Evolutionary conservation across 768 basidiomycete genomes (phyloP).

Genomic region (Strobilomyces confusus): DNA sequence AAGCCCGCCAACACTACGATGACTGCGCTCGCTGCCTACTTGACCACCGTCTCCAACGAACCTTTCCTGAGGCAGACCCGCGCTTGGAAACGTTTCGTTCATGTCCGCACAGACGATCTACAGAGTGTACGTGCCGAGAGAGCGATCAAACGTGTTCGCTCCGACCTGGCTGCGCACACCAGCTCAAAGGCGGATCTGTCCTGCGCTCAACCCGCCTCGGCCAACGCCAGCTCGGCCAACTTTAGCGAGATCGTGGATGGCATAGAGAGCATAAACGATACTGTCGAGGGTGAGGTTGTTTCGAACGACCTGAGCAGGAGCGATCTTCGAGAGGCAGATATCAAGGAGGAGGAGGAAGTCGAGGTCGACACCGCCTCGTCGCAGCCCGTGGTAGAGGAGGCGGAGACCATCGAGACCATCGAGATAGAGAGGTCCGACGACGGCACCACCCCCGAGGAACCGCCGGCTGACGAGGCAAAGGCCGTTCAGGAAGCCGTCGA

Average conservation of each 20-base stretch:
- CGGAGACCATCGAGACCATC: conserved; percentile 18
- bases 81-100: conserved; percentile 82
- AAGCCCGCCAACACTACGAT: conserved; percentile 45
- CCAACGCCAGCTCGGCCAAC: conserved; percentile 27
- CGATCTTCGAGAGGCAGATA: conserved; percentile 20
- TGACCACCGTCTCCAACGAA: conserved; percentile 75
- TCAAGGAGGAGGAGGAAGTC: conserved; percentile 28
- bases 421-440: conserved; percentile 24
- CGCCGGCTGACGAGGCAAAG: conserved; percentile 8
- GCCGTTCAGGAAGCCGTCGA: conserved; percentile 16
- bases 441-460: conserved; percentile 9
- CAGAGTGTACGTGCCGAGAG: conserved; percentile 84
- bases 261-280: conserved; percentile 30
- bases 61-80: conserved; percentile 56
- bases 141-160: conserved; percentile 82
- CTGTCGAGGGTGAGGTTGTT: conserved; percentile 21
- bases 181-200: conserved; percentile 34
- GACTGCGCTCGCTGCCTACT: conserved; percentile 70
- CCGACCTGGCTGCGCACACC: conserved; percentile 75
- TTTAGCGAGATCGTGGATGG: conserved; percentile 32
- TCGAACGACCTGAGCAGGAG: conserved; percentile 14
- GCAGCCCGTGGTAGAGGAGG: conserved; percentile 4
- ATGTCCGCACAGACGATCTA: conserved; percentile 82
- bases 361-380: conserved; percentile 2
- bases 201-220: conserved; percentile 17